Evolutionary conservation across 2,329 filamentous ascomycete genomes (phyloP).

Genomic region (Cercospora zeae-maydis): DNA sequence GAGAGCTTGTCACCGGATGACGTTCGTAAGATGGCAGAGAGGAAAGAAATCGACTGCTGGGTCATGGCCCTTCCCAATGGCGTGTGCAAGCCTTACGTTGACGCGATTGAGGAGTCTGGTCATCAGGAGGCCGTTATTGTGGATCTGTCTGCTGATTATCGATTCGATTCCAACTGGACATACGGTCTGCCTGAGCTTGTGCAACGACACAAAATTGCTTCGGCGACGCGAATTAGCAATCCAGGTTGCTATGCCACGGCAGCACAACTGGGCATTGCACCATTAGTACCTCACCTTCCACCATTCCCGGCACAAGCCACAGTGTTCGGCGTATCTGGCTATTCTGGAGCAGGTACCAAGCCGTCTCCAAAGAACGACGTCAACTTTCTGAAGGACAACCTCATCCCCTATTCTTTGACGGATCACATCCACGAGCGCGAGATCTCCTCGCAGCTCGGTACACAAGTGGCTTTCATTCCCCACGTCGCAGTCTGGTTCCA

Average conservation of each 20-base stretch:
- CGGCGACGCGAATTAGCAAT: conserved; percentile 79
- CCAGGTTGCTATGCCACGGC: conserved; percentile 95
- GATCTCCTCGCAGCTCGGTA: conserved; percentile 74
- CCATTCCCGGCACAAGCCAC: conserved; percentile 62
- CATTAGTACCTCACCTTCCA: conserved; percentile 72
- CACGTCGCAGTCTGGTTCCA: conserved; percentile 98
- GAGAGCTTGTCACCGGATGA: conserved; percentile 87
- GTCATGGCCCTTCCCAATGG: conserved; percentile 96
- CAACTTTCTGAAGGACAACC: conserved; percentile 74
- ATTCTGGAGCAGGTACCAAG: conserved; percentile 93
- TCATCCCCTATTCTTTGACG: conserved; percentile 86
- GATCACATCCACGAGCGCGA: conserved; percentile 95
- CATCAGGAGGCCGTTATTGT: conserved; percentile 70
- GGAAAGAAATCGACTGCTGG: conserved; percentile 88
- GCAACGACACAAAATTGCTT: conserved; percentile 69
- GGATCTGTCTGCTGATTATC: conserved; percentile 94
- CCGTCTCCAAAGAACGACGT: conserved; percentile 92
- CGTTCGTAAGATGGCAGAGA: conserved; percentile 76
- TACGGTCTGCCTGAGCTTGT: conserved; percentile 88
- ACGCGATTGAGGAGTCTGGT: conserved; percentile 73
- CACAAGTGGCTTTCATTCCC: conserved; percentile 77
- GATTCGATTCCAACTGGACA: conserved; percentile 80
- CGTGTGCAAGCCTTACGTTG: conserved; percentile 89
- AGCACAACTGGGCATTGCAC: conserved; percentile 83
- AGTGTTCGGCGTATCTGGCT: conserved; percentile 87